These are phyloP conservation scores for Podospora pseudocomata DNA, from an alignment of 495 filamentous ascomycete species.

Conservation along the genomic window DNA sequence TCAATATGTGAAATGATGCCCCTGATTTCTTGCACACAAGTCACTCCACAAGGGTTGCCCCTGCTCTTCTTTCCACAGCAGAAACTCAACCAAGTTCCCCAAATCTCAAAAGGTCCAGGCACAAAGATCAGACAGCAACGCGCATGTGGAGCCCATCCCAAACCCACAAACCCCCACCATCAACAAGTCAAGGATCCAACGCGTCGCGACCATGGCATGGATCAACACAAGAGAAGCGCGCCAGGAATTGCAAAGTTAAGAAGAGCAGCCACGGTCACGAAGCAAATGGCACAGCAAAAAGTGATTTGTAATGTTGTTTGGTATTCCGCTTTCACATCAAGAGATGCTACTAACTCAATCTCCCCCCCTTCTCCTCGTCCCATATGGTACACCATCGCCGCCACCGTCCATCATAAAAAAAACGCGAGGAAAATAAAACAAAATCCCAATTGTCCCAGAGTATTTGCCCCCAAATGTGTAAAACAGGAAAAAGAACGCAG, in stretches of 20 bases:
- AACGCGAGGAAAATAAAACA: background rate
- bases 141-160: background rate
- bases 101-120: too few species aligned
- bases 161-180: background rate
- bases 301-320: background rate
- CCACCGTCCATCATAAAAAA: background rate
- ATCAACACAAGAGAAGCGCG: background rate
- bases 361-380: background rate
- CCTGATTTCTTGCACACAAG: too few species aligned
- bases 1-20: too few species aligned
- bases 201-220: background rate
- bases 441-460: background rate
- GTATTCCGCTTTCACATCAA: background rate
- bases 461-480: constrained; percentile 1
- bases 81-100: too few species aligned
- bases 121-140: background rate
- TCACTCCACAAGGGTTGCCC: too few species aligned
- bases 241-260: background rate
- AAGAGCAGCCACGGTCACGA: background rate
- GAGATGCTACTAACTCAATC: background rate
- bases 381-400: background rate
- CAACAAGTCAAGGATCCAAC: background rate
- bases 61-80: too few species aligned
- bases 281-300: background rate
- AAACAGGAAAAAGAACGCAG: background rate